Evolutionary conservation across 2,329 filamentous ascomycete species (phyloP).

Genomic region (Coniochaeta hoffmannii): DNA sequence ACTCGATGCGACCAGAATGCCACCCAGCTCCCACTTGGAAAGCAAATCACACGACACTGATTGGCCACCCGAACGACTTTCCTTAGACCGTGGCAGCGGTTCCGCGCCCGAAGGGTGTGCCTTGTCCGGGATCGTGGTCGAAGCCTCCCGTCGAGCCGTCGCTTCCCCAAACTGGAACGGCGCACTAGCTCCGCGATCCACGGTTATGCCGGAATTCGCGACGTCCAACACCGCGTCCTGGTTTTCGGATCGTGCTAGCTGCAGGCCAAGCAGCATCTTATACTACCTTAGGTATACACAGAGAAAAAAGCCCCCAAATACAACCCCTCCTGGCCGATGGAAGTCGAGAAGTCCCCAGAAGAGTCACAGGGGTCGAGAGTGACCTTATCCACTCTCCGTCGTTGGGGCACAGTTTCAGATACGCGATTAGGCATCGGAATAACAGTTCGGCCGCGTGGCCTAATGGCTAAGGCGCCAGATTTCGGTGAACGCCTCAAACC

Average conservation of each 20-base stretch:
- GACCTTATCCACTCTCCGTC: no score
- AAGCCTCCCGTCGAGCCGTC: not conserved
- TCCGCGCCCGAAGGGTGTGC: not conserved
- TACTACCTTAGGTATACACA: no score
- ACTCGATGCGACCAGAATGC: not conserved
- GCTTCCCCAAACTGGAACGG: not conserved
- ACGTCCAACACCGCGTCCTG: not conserved
- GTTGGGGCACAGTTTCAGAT: no score
- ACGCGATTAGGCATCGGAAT: no score
- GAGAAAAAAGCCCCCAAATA: no score
- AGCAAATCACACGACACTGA: not conserved
- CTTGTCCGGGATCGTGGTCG: not conserved
- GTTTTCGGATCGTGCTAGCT: not conserved
- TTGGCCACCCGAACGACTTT: not conserved
- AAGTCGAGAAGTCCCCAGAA: no score
- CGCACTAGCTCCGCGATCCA: not conserved
- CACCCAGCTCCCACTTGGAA: not conserved
- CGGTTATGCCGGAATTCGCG: not conserved
- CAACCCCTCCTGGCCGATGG: no score
- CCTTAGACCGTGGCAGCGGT: not conserved
- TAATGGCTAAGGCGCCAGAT: not conserved
- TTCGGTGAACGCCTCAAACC: no score
- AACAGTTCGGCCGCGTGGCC: not conserved
- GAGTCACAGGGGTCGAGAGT: no score
- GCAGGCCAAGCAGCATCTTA: no score